Base-by-base conservation (phyloP, 2,329 filamentous ascomycete species). In the Nectriaceae sp. region DNA sequence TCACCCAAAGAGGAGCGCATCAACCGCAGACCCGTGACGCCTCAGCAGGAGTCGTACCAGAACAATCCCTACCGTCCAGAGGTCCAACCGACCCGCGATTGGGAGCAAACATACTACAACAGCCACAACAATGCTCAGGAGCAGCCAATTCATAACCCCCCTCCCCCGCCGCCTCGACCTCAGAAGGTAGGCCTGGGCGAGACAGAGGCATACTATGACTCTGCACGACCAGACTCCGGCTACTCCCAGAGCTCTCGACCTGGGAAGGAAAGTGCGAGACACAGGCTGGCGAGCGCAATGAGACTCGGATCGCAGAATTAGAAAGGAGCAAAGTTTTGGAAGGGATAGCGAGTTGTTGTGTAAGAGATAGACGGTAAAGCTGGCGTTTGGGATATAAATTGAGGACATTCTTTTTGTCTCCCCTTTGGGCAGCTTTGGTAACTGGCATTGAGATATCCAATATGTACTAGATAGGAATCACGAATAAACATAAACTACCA, bases 271-370 rank as follows among this genome's bases (percentile, higher is more conserved):
- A 65, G 67, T 20, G 61, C 66, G 10, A 53, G 68, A 46, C 62
- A 69, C 50, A 59, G 65, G 48, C 50, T 70, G 47, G 65, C 65
- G 15, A 63, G 61, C 40, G 64, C 65, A 4, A 68, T 69, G 66
- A 63, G 64, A 45, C 56, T 65, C 41, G 62, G 60, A 21, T 85
- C 89, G 66, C 90, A 89, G 41, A 48, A 47, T 21, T 51, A 57
- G 43, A 57, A 54, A 19, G 57, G 55, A 42, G 16, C n/a, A 46
- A 6, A 29, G 19, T 5, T 44, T 29, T 29, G 6, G 24, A 29
- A 29, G 6, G 13, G 6, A 29, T 29, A 29, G 44, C 37, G 21
- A 5, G 42, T 37, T 40, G 44, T 31, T 47, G 44, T 41, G 39
- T 16, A 50, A 48, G 44, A 50, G 33, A 44, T 46, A 36, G 40